phyloP scores from a whole-genome alignment of 1,284 basidiomycete species.

The Cryptococcus sp. region DNA sequence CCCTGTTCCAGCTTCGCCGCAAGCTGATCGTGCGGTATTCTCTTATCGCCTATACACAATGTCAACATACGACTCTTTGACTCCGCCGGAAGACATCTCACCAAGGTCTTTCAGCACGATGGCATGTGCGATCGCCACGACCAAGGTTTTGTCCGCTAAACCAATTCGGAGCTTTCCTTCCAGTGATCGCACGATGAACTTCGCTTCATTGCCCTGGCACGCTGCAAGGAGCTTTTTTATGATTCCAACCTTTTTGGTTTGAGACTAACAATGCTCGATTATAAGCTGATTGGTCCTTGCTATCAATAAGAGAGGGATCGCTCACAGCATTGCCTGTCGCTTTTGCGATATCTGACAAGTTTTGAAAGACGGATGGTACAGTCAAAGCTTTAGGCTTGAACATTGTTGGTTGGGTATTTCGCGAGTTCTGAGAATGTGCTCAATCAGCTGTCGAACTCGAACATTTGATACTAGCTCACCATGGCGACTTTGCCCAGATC shows the following conservation, averaged over 20 bases:
- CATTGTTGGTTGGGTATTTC: conserved; percentile 89
- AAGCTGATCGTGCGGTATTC: conserved; percentile 73
- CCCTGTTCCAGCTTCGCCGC: conserved; percentile 76
- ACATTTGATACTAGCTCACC: conserved; percentile 56
- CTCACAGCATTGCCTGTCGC: conserved; percentile 76
- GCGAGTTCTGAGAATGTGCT: conserved; percentile 67
- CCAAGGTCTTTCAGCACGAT: conserved; percentile 75
- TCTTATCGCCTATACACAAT: conserved; percentile 63
- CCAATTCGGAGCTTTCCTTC: conserved; percentile 98
- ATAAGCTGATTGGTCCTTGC: conserved; percentile 11
- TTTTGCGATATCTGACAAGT: conserved; percentile 81
- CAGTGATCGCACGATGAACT: conserved; percentile 92
- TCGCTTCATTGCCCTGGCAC: conserved; percentile 80
- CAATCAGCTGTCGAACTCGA: neutral
- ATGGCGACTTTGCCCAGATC: conserved; percentile 95
- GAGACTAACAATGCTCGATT: conserved; percentile 62
- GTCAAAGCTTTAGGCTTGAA: conserved; percentile 93
- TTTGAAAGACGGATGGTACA: conserved; percentile 81
- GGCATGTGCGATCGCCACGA: conserved; percentile 85
- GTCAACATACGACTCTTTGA: conserved; percentile 8
- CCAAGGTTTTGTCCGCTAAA: conserved; percentile 89
- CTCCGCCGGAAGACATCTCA: conserved; percentile 43
- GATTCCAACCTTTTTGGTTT: conserved; percentile 90
- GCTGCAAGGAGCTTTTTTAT: conserved; percentile 93
- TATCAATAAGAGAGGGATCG: neutral